phyloP scores from a whole-genome alignment of 371 early-diverging fungal species.

The Circinella minor region DNA sequence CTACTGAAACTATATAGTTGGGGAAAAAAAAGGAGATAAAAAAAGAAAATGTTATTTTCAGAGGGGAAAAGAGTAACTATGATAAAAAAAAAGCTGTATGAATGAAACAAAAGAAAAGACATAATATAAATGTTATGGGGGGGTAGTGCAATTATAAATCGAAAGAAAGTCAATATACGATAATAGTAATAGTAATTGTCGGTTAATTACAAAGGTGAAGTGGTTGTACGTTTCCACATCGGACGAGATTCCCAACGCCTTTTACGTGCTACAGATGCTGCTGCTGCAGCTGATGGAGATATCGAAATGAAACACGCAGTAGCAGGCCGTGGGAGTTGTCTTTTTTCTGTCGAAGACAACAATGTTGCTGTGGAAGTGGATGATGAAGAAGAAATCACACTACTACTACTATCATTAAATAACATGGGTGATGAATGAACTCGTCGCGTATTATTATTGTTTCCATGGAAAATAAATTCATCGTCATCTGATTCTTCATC shows the following conservation, averaged over 20 bases:
- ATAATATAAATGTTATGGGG: too few species aligned
- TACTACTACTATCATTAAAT: constrained; percentile 7
- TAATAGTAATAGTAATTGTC: too few species aligned
- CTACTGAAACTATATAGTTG: too few species aligned
- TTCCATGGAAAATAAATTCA: not conserved
- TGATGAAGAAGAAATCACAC: not conserved
- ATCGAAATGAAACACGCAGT: constrained; percentile 21
- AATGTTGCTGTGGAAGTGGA: not conserved
- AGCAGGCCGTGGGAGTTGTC: constrained; percentile 7
- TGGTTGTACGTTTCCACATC: not conserved
- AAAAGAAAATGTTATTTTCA: too few species aligned
- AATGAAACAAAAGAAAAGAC: too few species aligned
- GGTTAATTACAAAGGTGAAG: not conserved
- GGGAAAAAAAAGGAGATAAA: too few species aligned
- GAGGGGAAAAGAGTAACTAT: too few species aligned
- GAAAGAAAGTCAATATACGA: too few species aligned
- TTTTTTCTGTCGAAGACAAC: not conserved
- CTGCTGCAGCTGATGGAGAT: constrained; percentile 22
- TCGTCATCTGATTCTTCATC: not conserved
- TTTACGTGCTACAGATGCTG: constrained; percentile 20
- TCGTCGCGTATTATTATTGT: not conserved
- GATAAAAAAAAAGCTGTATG: too few species aligned
- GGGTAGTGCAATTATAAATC: too few species aligned
- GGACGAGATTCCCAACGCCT: constrained; percentile 16
- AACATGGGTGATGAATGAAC: constrained; percentile 6